phyloP scores from a whole-genome alignment of 176 grass and related monocot species.

The Oryza meridionalis region DNA sequence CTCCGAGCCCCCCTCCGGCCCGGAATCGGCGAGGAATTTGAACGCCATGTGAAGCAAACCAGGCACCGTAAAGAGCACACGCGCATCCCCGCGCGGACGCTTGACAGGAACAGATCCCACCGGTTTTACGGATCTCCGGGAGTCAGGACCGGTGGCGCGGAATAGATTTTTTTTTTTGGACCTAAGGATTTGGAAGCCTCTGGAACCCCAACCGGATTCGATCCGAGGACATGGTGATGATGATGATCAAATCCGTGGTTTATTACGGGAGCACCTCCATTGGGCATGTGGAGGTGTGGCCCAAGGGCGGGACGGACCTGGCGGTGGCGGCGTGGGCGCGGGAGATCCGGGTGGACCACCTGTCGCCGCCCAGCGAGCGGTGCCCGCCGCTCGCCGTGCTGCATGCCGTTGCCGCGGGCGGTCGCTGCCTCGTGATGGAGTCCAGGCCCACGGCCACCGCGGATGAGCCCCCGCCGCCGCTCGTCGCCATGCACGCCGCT shows the following conservation, averaged over 20 bases:
- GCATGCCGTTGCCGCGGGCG: constrained; percentile 53
- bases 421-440: constrained; percentile 71
- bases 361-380: constrained; percentile 65
- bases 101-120: constrained; percentile 49
- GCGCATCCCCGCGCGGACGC: not conserved
- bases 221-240: constrained; percentile 62
- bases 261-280: constrained; percentile 64
- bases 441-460: constrained; percentile 38
- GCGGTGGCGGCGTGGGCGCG: constrained; percentile 40
- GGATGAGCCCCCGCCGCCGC: constrained; percentile 47
- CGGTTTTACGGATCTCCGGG: constrained; percentile 22
- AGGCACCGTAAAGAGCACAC: not conserved
- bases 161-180: constrained; percentile 13
- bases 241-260: constrained; percentile 69
- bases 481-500: constrained; percentile 65
- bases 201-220: constrained; percentile 20
- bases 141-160: constrained; percentile 8
- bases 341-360: constrained; percentile 71
- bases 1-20: no score
- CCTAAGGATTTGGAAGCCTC: constrained; percentile 20
- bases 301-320: constrained; percentile 58
- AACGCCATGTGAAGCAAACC: not conserved
- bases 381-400: constrained; percentile 75
- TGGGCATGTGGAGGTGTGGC: constrained; percentile 72
- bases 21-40: not conserved